These are phyloP conservation scores for Pistacia atlantica DNA, from an alignment of 345 rosid genomes.

Conservation along the genomic window DNA sequence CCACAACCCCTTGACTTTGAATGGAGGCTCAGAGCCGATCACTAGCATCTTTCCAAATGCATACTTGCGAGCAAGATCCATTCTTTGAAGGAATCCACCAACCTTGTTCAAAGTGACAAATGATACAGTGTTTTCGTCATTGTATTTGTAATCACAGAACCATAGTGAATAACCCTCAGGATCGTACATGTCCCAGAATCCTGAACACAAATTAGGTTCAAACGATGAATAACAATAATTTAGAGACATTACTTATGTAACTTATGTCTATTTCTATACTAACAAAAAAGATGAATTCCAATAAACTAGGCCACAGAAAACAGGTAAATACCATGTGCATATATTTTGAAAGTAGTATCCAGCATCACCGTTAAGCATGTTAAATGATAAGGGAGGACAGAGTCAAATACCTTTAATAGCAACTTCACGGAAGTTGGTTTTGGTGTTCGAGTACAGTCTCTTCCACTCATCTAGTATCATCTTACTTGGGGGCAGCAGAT, in stretches of 20 bases:
- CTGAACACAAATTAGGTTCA: slow-evolving; percentile 33
- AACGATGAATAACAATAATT: not conserved
- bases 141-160: slow-evolving; percentile 98
- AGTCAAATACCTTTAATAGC: slow-evolving; percentile 74
- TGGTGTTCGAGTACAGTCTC: slow-evolving; percentile 97
- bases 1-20: slow-evolving; percentile 95
- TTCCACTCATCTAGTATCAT: slow-evolving; percentile 98
- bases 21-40: slow-evolving; percentile 77
- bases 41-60: slow-evolving; percentile 97
- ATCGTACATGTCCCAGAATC: slow-evolving; percentile 99
- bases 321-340: not conserved
- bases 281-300: not conserved
- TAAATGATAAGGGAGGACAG: no score
- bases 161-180: slow-evolving; percentile 97
- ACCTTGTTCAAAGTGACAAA: slow-evolving; percentile 94
- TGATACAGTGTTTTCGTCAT: slow-evolving; percentile 89
- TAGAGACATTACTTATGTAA: no score
- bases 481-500: slow-evolving; percentile 86
- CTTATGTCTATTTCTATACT: no score
- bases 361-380: no score
- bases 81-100: slow-evolving; percentile 91
- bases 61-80: slow-evolving; percentile 96
- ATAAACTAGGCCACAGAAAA: not conserved
- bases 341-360: not conserved
- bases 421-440: slow-evolving; percentile 93